Evolutionary conservation across 1,284 basidiomycete species (phyloP).

Genomic region (Phylloboletellus chloephorus): DNA sequence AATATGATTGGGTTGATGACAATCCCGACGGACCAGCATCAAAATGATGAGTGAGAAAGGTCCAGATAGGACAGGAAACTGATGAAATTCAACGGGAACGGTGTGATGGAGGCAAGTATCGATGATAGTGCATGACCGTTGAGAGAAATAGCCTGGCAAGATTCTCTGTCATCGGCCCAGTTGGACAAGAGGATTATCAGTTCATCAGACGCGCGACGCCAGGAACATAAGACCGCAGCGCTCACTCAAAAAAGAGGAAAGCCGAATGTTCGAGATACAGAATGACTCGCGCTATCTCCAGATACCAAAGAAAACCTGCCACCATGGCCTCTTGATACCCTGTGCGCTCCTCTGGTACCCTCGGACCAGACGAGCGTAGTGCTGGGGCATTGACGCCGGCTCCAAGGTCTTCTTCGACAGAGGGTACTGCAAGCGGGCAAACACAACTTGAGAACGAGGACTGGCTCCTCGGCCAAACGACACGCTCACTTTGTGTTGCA

Average conservation of each 20-base stretch:
- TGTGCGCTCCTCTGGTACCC: constrained; percentile 66
- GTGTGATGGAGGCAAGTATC: background rate
- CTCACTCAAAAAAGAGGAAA: too few relatives aligned
- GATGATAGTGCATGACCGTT: background rate
- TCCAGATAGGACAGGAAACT: too few relatives aligned
- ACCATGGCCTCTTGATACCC: constrained; percentile 72
- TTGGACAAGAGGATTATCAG: constrained; percentile 5
- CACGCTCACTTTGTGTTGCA: constrained; percentile 48
- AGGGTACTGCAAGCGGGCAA: constrained; percentile 45
- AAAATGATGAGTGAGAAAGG: too few relatives aligned
- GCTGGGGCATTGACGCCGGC: constrained; percentile 62
- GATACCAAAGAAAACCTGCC: constrained; percentile 73
- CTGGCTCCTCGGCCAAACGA: background rate
- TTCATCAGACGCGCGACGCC: background rate
- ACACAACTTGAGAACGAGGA: background rate
- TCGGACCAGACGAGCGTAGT: constrained; percentile 66
- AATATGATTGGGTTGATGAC: too few relatives aligned
- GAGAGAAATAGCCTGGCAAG: background rate
- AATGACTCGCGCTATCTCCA: constrained; percentile 44
- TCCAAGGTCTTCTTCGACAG: constrained; percentile 56
- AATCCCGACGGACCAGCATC: too few relatives aligned
- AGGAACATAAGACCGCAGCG: too few relatives aligned
- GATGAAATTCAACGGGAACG: too few relatives aligned
- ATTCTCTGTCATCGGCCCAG: background rate
- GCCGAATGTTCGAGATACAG: constrained; percentile 2